Percentiles rank a stretch among this genome's conserved stretches.
phyloP scores from a whole-genome alignment of 352 stramenopile genomes.

The Elongisporangium anandrum region DNA sequence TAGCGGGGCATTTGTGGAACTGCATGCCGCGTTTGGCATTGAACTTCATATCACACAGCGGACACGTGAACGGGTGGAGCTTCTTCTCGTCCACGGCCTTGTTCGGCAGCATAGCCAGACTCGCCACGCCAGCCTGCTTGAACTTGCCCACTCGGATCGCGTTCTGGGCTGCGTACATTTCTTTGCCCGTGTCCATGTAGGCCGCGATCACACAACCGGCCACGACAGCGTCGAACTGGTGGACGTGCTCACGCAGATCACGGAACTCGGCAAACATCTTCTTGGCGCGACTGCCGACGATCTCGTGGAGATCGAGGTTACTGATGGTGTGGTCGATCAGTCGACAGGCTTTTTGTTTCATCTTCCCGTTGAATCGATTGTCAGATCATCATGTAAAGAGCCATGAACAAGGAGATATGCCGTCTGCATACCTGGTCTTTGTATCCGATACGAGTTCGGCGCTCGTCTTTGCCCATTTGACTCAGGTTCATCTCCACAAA shows the following conservation, averaged over 20 bases:
- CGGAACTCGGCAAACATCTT: conserved; percentile 97
- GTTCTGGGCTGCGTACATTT: conserved; percentile 85
- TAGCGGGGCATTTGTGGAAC: conserved; percentile 79
- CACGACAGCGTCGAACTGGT: conserved; percentile 93
- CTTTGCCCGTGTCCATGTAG: conserved; percentile 83
- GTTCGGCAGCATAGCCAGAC: conserved; percentile 47
- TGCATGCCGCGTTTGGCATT: conserved; percentile 80
- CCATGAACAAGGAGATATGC: not conserved
- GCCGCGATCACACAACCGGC: conserved; percentile 84
- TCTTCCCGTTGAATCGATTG: conserved; percentile 41
- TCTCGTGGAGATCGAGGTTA: conserved; percentile 93
- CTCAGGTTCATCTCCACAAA: conserved; percentile 97
- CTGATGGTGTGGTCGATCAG: conserved; percentile 91
- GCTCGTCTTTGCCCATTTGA: conserved; percentile 96
- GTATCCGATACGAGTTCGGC: conserved; percentile 94
- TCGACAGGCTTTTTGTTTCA: conserved; percentile 90
- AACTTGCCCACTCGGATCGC: conserved; percentile 58
- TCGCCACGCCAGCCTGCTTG: conserved; percentile 45
- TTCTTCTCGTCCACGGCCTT: conserved; percentile 88
- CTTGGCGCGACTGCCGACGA: conserved; percentile 92
- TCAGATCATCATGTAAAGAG: conserved; percentile 1
- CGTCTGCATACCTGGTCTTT: conserved; percentile 92
- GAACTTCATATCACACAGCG: conserved; percentile 82
- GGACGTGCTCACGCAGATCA: conserved; percentile 93
- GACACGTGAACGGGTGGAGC: conserved; percentile 79